phyloP scores from a whole-genome alignment of 208 protist species.

The Kentomonas sorsogonicus region DNA sequence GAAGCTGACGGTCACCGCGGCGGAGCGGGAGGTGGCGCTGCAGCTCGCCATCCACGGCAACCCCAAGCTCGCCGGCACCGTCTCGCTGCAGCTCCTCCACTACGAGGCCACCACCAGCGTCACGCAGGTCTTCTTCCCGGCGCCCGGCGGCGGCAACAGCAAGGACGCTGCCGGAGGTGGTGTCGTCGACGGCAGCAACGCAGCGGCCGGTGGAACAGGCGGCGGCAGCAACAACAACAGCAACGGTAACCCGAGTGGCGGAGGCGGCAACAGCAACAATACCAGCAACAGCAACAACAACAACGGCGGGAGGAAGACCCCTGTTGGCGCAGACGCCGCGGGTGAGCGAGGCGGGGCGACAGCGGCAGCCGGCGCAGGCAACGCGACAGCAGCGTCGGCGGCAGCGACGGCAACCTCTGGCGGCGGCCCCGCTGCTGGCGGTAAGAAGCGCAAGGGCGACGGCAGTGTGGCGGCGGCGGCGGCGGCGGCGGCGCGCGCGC shows the following conservation, averaged over 20 bases:
- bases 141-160: slow-evolving; percentile 10
- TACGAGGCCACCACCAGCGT: slow-evolving; percentile 64
- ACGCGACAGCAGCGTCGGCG: too few species aligned
- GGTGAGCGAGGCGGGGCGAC: too few species aligned
- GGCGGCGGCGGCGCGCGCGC: slow-evolving; percentile 12
- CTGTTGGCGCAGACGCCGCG: too few species aligned
- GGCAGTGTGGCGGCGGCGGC: slow-evolving; percentile 14
- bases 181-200: neutral
- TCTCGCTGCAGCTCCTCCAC: slow-evolving; percentile 67
- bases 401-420: neutral
- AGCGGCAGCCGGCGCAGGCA: too few species aligned
- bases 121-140: slow-evolving; percentile 46
- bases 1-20: slow-evolving; percentile 53
- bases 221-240: neutral
- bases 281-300: too few species aligned
- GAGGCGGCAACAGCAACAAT: too few species aligned
- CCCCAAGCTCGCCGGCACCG: slow-evolving; percentile 55
- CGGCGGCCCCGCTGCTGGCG: neutral
- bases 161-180: slow-evolving; percentile 2
- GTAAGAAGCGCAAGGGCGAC: slow-evolving; percentile 5
- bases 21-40: slow-evolving; percentile 56
- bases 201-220: neutral
- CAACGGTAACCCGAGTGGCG: too few species aligned
- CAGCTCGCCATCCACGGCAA: slow-evolving; percentile 42
- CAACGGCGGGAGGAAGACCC: too few species aligned